phyloP scores from a whole-genome alignment of 106 monocot species.

The Phalaenopsis equestris region DNA sequence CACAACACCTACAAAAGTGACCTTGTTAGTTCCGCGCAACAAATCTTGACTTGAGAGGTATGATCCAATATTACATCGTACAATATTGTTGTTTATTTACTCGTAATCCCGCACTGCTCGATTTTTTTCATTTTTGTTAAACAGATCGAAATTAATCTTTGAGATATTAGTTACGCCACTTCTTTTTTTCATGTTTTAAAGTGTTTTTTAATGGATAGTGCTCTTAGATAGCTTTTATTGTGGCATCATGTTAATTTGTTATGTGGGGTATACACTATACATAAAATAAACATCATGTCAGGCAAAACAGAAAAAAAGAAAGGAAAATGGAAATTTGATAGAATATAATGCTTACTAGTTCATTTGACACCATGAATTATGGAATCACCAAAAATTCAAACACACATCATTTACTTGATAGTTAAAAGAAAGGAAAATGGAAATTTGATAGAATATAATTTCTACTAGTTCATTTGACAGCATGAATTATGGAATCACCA shows the following conservation, averaged over 20 bases:
- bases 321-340: background rate
- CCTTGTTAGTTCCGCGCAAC: background rate
- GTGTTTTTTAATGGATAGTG: background rate
- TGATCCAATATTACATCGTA: background rate
- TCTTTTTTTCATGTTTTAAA: background rate
- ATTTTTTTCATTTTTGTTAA: background rate
- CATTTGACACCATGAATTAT: background rate
- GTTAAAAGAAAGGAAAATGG: background rate
- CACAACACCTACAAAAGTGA: conserved; percentile 15
- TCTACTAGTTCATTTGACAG: background rate
- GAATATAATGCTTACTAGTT: background rate
- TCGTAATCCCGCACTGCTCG: background rate
- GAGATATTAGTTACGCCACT: background rate
- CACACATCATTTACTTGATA: background rate
- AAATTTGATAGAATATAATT: background rate
- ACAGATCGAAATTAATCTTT: background rate
- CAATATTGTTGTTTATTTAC: background rate
- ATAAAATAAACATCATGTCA: background rate
- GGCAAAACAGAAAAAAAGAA: background rate
- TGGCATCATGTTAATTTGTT: background rate
- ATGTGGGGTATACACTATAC: background rate
- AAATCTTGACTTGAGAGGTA: background rate
- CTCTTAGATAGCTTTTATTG: background rate
- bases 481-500: background rate
- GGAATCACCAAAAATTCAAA: background rate